These are phyloP conservation scores for Aspergillus homomorphus DNA, from an alignment of 495 filamentous ascomycete species.

Conservation along the genomic window DNA sequence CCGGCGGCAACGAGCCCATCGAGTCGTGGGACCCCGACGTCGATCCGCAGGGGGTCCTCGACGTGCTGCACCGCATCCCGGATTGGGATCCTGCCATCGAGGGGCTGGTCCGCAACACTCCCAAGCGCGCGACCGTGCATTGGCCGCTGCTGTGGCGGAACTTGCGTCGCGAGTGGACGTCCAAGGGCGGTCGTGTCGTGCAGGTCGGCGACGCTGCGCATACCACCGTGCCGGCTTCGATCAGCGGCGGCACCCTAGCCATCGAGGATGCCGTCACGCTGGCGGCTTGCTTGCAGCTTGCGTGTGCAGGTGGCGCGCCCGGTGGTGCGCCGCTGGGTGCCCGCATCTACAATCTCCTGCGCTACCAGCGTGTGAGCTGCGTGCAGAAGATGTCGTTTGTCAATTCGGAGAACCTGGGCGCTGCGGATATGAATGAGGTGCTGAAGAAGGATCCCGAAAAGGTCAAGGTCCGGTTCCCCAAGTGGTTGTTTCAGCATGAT, in stretches of 20 bases:
- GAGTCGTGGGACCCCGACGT: slow-evolving; percentile 55
- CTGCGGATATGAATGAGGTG: too few species aligned
- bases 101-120: neutral
- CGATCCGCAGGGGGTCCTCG: slow-evolving; percentile 45
- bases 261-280: slow-evolving; percentile 68
- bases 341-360: neutral
- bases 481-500: slow-evolving; percentile 60
- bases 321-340: slow-evolving; percentile 17
- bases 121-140: neutral
- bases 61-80: neutral
- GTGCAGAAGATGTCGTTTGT: neutral
- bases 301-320: slow-evolving; percentile 40
- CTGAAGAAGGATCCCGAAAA: neutral
- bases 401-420: neutral
- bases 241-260: slow-evolving; percentile 65
- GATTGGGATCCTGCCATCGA: neutral
- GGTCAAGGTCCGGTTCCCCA: neutral
- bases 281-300: slow-evolving; percentile 54
- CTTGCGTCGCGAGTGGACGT: slow-evolving; percentile 61
- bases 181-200: slow-evolving; percentile 50
- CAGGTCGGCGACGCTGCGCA: slow-evolving; percentile 71
- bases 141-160: slow-evolving; percentile 48
- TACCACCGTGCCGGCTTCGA: slow-evolving; percentile 64
- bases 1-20: slow-evolving; percentile 12
- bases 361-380: neutral